These are phyloP conservation scores for Solanum tarijense DNA, from an alignment of 257 asterid genomes.

Conservation along the genomic window DNA sequence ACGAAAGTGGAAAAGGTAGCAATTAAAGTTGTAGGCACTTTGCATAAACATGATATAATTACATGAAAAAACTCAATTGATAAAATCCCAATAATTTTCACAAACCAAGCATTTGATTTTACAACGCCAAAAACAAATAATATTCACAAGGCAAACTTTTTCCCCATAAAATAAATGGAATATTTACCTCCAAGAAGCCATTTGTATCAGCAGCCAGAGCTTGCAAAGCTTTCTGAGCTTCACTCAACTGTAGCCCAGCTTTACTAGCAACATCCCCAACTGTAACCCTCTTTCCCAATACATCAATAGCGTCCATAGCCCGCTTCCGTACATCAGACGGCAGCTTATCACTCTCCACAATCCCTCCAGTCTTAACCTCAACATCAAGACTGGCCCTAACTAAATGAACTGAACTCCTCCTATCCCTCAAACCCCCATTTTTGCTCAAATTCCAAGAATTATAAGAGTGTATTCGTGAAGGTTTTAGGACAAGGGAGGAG, in stretches of 20 bases:
- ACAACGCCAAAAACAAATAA: neutral
- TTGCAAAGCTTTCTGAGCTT: constrained; percentile 91
- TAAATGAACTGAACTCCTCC: constrained; percentile 10
- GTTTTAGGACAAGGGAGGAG: constrained; percentile 6
- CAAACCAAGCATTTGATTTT: neutral
- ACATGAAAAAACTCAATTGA: neutral
- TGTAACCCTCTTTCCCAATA: constrained; percentile 80
- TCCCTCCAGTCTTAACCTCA: constrained; percentile 51
- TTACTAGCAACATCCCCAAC: constrained; percentile 90
- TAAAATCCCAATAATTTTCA: neutral
- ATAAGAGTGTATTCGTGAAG: constrained; percentile 2
- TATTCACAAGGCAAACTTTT: neutral
- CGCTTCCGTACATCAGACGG: constrained; percentile 68
- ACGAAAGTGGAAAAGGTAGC: neutral
- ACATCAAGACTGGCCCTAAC: constrained; percentile 59
- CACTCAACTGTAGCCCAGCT: constrained; percentile 75
- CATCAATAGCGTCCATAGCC: constrained; percentile 82
- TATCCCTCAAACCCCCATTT: constrained; percentile 1
- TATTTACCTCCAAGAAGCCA: constrained; percentile 82
- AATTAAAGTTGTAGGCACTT: neutral
- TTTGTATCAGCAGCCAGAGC: constrained; percentile 89
- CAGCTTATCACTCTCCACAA: constrained; percentile 83
- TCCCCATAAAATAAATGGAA: neutral
- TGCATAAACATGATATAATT: neutral
- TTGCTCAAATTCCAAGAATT: neutral